phyloP scores from a whole-genome alignment of 1,139 yeast species.

The Spathaspora jeffriesii region DNA sequence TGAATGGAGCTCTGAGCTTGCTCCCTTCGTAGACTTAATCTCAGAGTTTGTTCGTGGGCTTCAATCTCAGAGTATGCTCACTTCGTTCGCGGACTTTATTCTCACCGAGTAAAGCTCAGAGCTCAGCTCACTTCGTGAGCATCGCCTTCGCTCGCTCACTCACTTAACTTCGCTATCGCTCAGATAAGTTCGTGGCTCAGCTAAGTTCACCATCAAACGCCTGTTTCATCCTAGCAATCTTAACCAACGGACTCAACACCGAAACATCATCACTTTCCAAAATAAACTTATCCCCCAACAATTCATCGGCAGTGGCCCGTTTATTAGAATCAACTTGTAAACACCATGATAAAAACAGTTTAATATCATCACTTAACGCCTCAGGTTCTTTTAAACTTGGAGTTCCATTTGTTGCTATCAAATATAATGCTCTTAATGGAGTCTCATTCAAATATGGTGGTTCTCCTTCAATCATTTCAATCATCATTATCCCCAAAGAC shows the following conservation, averaged over 20 bases:
- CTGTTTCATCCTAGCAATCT: conserved; percentile 83
- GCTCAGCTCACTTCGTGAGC: no score
- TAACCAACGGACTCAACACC: conserved; percentile 86
- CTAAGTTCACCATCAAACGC: conserved; percentile 30
- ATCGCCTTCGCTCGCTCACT: no score
- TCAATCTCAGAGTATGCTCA: no score
- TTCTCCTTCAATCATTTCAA: conserved; percentile 99
- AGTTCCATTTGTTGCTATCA: conserved; percentile 96
- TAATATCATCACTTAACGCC: conserved; percentile 64
- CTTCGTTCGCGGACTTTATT: no score
- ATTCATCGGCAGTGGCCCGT: conserved; percentile 79
- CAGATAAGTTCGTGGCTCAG: no score
- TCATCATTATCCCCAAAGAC: conserved; percentile 97
- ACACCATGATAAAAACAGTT: conserved; percentile 74
- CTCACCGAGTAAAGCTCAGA: no score
- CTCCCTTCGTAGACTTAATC: no score
- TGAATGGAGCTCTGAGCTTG: no score
- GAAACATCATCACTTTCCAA: conserved; percentile 68
- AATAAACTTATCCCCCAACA: conserved; percentile 73
- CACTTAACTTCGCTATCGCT: not conserved
- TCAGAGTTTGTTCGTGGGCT: no score
- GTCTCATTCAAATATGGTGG: conserved; percentile 97
- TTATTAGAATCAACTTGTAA: conserved; percentile 83
- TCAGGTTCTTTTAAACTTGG: conserved; percentile 92
- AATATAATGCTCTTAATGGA: conserved; percentile 86